These are phyloP conservation scores for Amaranthus cruentus DNA, from an alignment of 148 eudicot genomes.

Conservation along the genomic window DNA sequence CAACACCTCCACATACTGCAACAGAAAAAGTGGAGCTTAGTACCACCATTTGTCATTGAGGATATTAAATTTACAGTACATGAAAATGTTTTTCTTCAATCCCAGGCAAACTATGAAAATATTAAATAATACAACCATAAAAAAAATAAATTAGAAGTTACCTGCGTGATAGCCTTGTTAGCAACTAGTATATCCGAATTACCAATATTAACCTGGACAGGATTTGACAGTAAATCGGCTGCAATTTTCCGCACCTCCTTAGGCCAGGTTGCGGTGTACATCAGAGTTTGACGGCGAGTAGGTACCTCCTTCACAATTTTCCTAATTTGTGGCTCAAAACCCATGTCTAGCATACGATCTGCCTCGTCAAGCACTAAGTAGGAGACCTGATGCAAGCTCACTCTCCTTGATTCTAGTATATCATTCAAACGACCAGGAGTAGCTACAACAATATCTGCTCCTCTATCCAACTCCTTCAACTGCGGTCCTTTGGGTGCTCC, in stretches of 20 bases:
- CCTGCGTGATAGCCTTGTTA: constrained; percentile 71
- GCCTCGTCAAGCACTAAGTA: constrained; percentile 98
- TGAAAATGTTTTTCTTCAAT: background rate
- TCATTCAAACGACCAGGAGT: constrained; percentile 99
- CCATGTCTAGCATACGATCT: constrained; percentile 99
- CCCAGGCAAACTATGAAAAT: background rate
- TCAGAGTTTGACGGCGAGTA: constrained; percentile 75
- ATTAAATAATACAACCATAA: background rate
- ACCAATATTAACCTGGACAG: constrained; percentile 94
- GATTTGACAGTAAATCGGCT: constrained; percentile 69
- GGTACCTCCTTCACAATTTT: constrained; percentile 95
- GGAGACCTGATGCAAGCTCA: constrained; percentile 77
- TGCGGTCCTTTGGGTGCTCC: constrained; percentile 99
- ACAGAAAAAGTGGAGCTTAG: constrained; percentile 14
- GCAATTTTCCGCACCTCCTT: constrained; percentile 96
- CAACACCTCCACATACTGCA: constrained; percentile 69
- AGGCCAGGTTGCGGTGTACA: constrained; percentile 99
- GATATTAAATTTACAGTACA: background rate
- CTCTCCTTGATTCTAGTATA: constrained; percentile 69
- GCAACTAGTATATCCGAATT: constrained; percentile 92
- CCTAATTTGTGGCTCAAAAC: constrained; percentile 96
- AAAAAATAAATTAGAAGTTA: background rate
- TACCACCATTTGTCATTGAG: background rate
- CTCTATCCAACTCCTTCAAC: constrained; percentile 63
- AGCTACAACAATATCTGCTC: constrained; percentile 92